phyloP scores from a whole-genome alignment of 768 basidiomycete species.

The Russula earlei region DNA sequence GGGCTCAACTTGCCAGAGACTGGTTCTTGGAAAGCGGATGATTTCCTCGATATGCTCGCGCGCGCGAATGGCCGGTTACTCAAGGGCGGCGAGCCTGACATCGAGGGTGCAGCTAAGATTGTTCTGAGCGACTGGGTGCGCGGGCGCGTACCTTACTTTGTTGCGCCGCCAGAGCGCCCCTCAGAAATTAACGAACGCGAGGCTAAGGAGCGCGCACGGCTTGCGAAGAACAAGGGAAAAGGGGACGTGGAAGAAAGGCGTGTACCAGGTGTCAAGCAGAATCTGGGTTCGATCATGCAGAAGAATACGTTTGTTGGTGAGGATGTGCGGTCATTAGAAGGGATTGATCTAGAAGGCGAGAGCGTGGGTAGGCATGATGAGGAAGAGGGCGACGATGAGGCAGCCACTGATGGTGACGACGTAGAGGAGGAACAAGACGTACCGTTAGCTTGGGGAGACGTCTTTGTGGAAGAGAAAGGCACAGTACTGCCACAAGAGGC shows the following conservation, averaged over 20 bases:
- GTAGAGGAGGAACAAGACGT: slow-evolving; percentile 30
- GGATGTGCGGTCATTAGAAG: slow-evolving; percentile 63
- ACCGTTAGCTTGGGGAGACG: slow-evolving; percentile 77
- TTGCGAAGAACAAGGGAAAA: slow-evolving; percentile 36
- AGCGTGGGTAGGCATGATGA: slow-evolving; percentile 23
- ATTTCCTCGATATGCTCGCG: slow-evolving; percentile 76
- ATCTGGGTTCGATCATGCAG: slow-evolving; percentile 78
- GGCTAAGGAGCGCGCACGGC: slow-evolving; percentile 33
- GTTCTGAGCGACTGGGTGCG: slow-evolving; percentile 94
- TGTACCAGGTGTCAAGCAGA: slow-evolving; percentile 69
- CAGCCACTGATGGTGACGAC: slow-evolving; percentile 31
- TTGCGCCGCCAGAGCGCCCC: slow-evolving; percentile 77
- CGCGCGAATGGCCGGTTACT: slow-evolving; percentile 85
- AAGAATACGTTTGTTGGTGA: slow-evolving; percentile 82
- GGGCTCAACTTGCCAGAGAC: slow-evolving; percentile 53
- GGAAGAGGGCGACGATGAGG: slow-evolving; percentile 35
- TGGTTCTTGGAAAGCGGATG: slow-evolving; percentile 60
- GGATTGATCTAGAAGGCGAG: slow-evolving; percentile 28
- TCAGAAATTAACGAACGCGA: slow-evolving; percentile 60
- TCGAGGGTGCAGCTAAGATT: slow-evolving; percentile 90
- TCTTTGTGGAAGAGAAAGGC: slow-evolving; percentile 49
- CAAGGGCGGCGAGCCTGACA: slow-evolving; percentile 90
- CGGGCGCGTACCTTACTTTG: slow-evolving; percentile 95
- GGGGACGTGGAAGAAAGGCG: slow-evolving; percentile 24
- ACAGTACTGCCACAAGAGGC: slow-evolving; percentile 8